Evolutionary conservation across 106 monocot genomes (phyloP), one percentile per base, ranked within the genome.

Genomic region (Phalaenopsis equestris): DNA sequence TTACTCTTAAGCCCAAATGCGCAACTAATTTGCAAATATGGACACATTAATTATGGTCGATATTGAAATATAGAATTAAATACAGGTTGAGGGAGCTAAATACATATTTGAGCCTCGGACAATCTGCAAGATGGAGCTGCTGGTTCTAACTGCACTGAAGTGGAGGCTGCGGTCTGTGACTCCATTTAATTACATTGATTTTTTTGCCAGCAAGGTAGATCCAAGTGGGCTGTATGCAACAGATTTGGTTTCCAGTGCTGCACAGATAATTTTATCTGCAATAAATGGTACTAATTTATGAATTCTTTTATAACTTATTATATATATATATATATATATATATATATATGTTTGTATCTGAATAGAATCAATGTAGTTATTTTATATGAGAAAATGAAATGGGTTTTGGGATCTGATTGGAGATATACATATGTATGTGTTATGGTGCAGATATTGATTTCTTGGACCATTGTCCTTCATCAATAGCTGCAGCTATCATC

Each of bases 141-240:
- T 89, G 41, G 83, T 95, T 55, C 87, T 92, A 87, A 10, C 84
- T 8, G 67, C 89, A 0, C 90, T 95, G 76, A 72, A 73, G 19
- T 95, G 95, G 95, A 85, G 90, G 15, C 76, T 95, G 84, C 88
- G 92, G 42, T 46, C 90, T 70, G 80, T 88, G 73, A 90, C 92
- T 8, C 95, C 95, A 52, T 92, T 92, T 81, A 92, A 92, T 83
- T 95, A 87, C 77, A 75, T 95, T 73, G 81, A 77, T 77, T 58
- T 55, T 78, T 82, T 92, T 84, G 45, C 80, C 84, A 81, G 47
- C 65, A 90, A 82, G 82, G 80, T 76, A 3, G 88, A 85, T 39
- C 81, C 87, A 12, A 78, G 76, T 30, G 84, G 92, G 77, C 49
- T 43, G 15, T 55, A 81, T 24, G 43, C 67, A 14, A 87, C 80